Base-by-base conservation (phyloP, 164 flowering plant genomes). In the Berberis thunbergii region DNA sequence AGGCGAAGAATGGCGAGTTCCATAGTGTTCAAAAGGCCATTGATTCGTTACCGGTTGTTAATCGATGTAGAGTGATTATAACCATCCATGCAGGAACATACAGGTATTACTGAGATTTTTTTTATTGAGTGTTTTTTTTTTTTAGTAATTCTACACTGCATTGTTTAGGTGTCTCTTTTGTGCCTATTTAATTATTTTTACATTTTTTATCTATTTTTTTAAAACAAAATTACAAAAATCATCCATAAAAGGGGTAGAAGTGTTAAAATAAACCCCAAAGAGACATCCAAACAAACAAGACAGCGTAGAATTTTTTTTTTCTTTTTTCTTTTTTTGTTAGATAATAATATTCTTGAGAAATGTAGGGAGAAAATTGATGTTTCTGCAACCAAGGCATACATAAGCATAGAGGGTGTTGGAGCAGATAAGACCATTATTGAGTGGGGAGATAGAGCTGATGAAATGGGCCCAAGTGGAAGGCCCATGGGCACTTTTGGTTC, bases 331-430 rank as follows among this genome's bases (percentile, higher is more conserved):
- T 26, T 26, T 26, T 26, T 0, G 26, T 0, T 26, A 26, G 26
- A 26, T 26, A 26, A 26, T 26, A 26, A 26, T 26, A 26, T 26
- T 26, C 26, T 26, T 26, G 26, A 26, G 26, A 26, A 26, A 26
- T 26, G 26, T 26, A 84, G 91, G 73, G 91, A 86, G 76, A 86
- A 86, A 73, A 77, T 84, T 43, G 76, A 69, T 45, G 72, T 86
- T 71, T 84, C 85, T 41, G 59, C 77, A 45, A 72, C 77, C 11
- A 79, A 67, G 78, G 74, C 81, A 5, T 81, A 70, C 59, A 54
- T 83, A 49, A 84, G 73, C 59, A 42, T 86, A 46, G 71, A 68
- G 60, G 92, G 92, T 11, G 77, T 74, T 1, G 82, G 82, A 9
- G 78, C 79, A 52, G 78, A 68, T 26, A 78, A 67, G 65, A 84